phyloP scores from a whole-genome alignment of 208 protist genomes.

The Kentomonas sorsogonicus region DNA sequence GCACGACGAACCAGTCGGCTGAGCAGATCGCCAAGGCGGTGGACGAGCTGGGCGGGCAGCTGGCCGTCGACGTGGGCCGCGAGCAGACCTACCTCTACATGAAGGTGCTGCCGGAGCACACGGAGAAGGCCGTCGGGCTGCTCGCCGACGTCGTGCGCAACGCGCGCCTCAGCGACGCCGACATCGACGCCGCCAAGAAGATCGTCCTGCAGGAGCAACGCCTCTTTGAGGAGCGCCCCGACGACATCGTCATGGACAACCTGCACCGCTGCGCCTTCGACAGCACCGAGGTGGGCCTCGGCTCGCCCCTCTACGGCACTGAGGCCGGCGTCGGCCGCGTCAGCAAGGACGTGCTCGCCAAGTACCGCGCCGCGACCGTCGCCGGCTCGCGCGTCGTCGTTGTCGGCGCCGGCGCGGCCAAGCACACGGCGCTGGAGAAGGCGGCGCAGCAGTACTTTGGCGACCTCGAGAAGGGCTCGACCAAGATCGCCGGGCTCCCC shows the following conservation, averaged over 20 bases:
- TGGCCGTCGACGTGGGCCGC: slow-evolving; percentile 96
- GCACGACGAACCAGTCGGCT: slow-evolving; percentile 83
- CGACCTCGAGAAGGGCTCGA: slow-evolving; percentile 41
- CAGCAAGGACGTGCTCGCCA: slow-evolving; percentile 59
- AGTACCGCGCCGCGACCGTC: slow-evolving; percentile 88
- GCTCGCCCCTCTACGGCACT: slow-evolving; percentile 95
- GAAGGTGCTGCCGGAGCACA: slow-evolving; percentile 91
- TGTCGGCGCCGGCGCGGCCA: slow-evolving; percentile 92
- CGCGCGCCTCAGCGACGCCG: slow-evolving; percentile 78
- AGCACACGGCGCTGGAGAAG: slow-evolving; percentile 92
- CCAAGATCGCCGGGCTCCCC: slow-evolving; percentile 17
- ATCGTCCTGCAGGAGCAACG: slow-evolving; percentile 91
- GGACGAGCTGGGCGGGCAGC: slow-evolving; percentile 95
- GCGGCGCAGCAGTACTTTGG: slow-evolving; percentile 89
- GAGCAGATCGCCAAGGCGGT: slow-evolving; percentile 89
- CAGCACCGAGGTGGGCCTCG: slow-evolving; percentile 86
- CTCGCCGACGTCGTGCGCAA: slow-evolving; percentile 97
- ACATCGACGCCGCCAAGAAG: slow-evolving; percentile 85
- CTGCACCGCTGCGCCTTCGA: slow-evolving; percentile 90
- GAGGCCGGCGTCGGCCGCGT: slow-evolving; percentile 88
- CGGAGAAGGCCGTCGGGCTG: slow-evolving; percentile 90
- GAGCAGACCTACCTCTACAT: slow-evolving; percentile 96
- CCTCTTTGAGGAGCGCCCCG: slow-evolving; percentile 89
- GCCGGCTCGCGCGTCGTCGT: slow-evolving; percentile 92
- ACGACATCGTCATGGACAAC: slow-evolving; percentile 96